Evolutionary conservation across 176 grass and related monocot species (phyloP), one percentile per base, ranked within the genome.

Genomic region (Calamus simplicifolius): DNA sequence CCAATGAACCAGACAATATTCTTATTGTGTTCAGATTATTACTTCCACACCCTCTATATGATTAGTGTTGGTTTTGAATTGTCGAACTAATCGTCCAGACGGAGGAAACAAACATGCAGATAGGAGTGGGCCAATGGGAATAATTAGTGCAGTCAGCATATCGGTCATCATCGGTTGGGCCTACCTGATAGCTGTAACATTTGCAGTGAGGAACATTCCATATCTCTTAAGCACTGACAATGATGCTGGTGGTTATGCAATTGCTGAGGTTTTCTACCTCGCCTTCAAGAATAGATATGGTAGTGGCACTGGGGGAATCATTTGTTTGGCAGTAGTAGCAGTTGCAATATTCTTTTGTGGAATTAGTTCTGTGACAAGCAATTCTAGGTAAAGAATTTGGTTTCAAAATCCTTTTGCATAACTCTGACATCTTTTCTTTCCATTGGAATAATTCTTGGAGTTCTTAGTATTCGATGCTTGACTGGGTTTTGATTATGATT

Each of bases 261-360:
- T 91, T 49, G 92, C 92, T 3, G 54, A 97, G 49, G 81, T 91
- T 27, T 97, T 91, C 70, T 91, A 91, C 72, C 80, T 77, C 4
- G 73, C 85, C 25, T 91, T 97, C 69, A 91, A 97, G 27, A 82
- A 68, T 56, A 72, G 87, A 19, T 91, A 91, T 28, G 87, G 92
- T 1, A 82, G 4, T 50, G 92, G 87, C 3, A 54, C 57, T 0
- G 92, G 87, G 3, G 87, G 92, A 14, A 91, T 97, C 63, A 17
- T 82, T 68, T 91, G 87, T 73, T 64, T 97, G 7, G 74, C 75
- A 14, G 54, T 90, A 49, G 55, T 88, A 4, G 87, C 83, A 1
- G 69, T 80, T 62, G 87, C 92, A 59, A 73, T 85, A 54, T 97
- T 81, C 67, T 86, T 90, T 27, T 96, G 86, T 13, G 87, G 86